Conservation (phyloP, 2,329 filamentous ascomycete genomes). For the Colletotrichum sp. region DNA sequence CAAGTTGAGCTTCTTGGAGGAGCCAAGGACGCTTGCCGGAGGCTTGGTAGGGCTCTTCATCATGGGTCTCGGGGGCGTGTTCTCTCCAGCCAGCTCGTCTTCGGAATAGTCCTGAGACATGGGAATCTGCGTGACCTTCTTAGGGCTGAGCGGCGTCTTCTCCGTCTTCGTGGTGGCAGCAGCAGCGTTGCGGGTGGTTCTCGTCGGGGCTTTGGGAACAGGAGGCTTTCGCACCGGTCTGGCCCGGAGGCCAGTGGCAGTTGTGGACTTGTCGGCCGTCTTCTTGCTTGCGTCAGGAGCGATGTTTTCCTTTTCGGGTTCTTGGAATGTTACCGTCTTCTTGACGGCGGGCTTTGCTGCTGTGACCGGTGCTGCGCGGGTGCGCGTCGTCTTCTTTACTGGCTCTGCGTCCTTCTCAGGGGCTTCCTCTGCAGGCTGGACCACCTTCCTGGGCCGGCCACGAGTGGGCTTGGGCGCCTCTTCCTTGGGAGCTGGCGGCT, state of each 20-base stretch:
- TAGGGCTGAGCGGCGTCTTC: slow-evolving; percentile 65
- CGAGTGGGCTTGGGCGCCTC: slow-evolving; percentile 41
- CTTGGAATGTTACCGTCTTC: slow-evolving; percentile 69
- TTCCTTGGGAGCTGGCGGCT: slow-evolving; percentile 22
- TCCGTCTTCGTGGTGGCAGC: slow-evolving; percentile 34
- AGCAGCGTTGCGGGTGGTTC: slow-evolving; percentile 25
- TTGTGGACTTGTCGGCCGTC: slow-evolving; percentile 27
- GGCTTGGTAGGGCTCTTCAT: slow-evolving; percentile 62
- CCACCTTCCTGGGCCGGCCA: slow-evolving; percentile 48
- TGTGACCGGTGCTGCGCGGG: slow-evolving; percentile 29
- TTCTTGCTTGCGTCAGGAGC: slow-evolving; percentile 45
- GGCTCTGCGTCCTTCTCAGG: slow-evolving; percentile 29
- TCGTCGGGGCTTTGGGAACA: slow-evolving; percentile 28
- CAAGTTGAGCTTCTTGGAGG: slow-evolving; percentile 39
- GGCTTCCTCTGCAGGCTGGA: slow-evolving; percentile 22
- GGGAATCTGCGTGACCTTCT: slow-evolving; percentile 66
- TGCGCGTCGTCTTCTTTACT: slow-evolving; percentile 26
- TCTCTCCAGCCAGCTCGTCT: slow-evolving; percentile 63
- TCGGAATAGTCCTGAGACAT: slow-evolving; percentile 57
- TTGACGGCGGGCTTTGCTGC: slow-evolving; percentile 51
- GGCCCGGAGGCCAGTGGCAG: slow-evolving; percentile 39
- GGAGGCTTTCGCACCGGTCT: slow-evolving; percentile 53
- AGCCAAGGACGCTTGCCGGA: slow-evolving; percentile 32
- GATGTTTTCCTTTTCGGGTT: slow-evolving; percentile 69
- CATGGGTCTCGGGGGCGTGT: slow-evolving; percentile 55